Base-by-base conservation (phyloP, 305 asterid genomes). In the Plantago coronopus region DNA sequence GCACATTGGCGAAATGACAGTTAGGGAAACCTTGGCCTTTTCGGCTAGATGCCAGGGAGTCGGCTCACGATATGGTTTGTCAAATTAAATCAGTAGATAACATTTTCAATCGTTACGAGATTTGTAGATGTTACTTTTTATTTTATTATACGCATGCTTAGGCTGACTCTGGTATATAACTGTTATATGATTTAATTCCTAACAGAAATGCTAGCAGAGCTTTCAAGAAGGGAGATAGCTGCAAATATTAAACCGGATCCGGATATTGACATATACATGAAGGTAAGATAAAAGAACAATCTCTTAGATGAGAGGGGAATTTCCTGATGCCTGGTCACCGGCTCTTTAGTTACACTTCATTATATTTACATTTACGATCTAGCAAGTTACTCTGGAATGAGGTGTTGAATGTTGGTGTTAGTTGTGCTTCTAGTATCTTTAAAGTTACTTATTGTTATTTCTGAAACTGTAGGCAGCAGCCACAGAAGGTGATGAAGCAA, bases 231-330 rank as follows among this genome's bases (percentile, higher is more conserved):
- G 11, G 85, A 81, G 64, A 81, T 76, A 60, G 76, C 81, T 18
- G 83, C 81, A 9, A 76, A 76, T 42, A 79, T 76, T 27, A 79
- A 79, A 66, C 88, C 85, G 16, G 81, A 81, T 72, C 77, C 85
- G n/a, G 87, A 81, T 62, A 49, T 81, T 59, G 87, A 81, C 21
- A 62, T 78, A 53, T 81, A 71, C 58, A 81, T 81, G 87, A 81
- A 81, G 87, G 87, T 78, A 74, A 37, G 20, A n/a, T 17, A 31
- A 21, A 42, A 34, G 40, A 34, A 7, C 12, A 12, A 34, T 11
- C 40, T 27, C 7, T 27, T 7, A 31, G 40, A 34, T 34, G 40
- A 6, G 13, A 34, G 0, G 1, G 40, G 12, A 34, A 34, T 2
- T 9, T 34, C 40, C 9, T 34, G 40, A 34, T 34, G 40, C 9